These are phyloP conservation scores for Dioscorea alata DNA, from an alignment of 106 monocot genomes.

Conservation along the genomic window DNA sequence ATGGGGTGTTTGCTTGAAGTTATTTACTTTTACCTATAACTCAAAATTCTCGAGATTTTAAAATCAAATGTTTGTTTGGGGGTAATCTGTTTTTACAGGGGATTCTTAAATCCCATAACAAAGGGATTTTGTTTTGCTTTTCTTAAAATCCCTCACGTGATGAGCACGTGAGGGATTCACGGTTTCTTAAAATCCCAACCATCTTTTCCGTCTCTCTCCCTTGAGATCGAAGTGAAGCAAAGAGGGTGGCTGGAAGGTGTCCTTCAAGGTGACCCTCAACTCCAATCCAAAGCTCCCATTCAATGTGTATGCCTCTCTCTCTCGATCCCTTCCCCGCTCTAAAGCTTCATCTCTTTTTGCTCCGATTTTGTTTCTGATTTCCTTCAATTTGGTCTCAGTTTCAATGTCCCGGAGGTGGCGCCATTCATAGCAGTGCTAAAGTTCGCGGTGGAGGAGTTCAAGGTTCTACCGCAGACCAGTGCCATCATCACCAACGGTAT, in stretches of 20 bases:
- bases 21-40: too few relatives aligned
- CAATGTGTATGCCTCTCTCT: conserved; percentile 60
- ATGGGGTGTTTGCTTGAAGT: too few relatives aligned
- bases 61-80: too few relatives aligned
- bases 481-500: conserved; percentile 97
- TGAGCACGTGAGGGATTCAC: too few relatives aligned
- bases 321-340: background rate
- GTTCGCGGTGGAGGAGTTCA: conserved; percentile 97
- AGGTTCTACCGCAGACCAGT: conserved; percentile 96
- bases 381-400: conserved; percentile 30
- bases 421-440: conserved; percentile 97
- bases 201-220: too few relatives aligned
- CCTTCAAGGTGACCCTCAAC: conserved; percentile 88
- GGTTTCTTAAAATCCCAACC: too few relatives aligned
- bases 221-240: too few relatives aligned
- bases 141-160: too few relatives aligned
- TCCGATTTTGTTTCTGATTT: background rate
- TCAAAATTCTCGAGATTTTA: too few relatives aligned
- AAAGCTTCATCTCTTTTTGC: conserved; percentile 9
- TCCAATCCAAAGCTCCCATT: conserved; percentile 99
- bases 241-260: conserved; percentile 95
- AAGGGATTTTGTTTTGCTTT: too few relatives aligned
- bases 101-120: too few relatives aligned
- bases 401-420: conserved; percentile 96
- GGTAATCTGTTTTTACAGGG: too few relatives aligned